Evolutionary conservation across 1,284 basidiomycete species (phyloP).

Genomic region (Microbotryum lychnidis-dioicae): DNA sequence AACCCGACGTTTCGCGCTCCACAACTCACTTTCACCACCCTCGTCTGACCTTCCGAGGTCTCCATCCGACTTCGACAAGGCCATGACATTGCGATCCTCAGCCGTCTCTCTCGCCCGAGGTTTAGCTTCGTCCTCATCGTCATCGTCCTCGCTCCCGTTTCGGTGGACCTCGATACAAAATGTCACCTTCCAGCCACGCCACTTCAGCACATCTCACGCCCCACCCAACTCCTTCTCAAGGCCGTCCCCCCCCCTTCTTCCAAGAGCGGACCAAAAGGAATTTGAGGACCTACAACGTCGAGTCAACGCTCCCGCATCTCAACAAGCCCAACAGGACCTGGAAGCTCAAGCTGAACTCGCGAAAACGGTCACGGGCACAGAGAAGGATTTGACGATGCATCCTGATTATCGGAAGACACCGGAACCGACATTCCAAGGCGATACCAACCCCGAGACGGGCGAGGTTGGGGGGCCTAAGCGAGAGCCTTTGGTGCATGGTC

Average conservation of each 20-base stretch:
- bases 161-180: too few relatives aligned
- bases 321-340: slow-evolving; percentile 11
- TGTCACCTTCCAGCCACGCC: too few relatives aligned
- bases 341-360: background rate
- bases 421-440: slow-evolving; percentile 47
- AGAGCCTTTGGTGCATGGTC: slow-evolving; percentile 44
- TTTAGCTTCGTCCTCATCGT: too few relatives aligned
- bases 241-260: slow-evolving; percentile 40
- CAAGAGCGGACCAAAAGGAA: slow-evolving; percentile 41
- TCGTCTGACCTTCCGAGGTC: too few relatives aligned
- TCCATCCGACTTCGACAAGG: too few relatives aligned
- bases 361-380: background rate
- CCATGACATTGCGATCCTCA: too few relatives aligned
- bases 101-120: too few relatives aligned
- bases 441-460: slow-evolving; percentile 49
- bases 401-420: slow-evolving; percentile 41
- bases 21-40: too few relatives aligned
- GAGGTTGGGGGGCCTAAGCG: slow-evolving; percentile 51
- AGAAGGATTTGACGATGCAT: slow-evolving; percentile 32
- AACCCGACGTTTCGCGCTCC: too few relatives aligned
- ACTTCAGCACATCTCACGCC: background rate
- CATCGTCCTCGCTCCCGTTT: too few relatives aligned
- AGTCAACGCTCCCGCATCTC: slow-evolving; percentile 12
- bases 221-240: slow-evolving; percentile 31
- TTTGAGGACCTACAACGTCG: slow-evolving; percentile 40